Evolutionary conservation across 768 basidiomycete species (phyloP).

Genomic region (Suillus tomentosus): DNA sequence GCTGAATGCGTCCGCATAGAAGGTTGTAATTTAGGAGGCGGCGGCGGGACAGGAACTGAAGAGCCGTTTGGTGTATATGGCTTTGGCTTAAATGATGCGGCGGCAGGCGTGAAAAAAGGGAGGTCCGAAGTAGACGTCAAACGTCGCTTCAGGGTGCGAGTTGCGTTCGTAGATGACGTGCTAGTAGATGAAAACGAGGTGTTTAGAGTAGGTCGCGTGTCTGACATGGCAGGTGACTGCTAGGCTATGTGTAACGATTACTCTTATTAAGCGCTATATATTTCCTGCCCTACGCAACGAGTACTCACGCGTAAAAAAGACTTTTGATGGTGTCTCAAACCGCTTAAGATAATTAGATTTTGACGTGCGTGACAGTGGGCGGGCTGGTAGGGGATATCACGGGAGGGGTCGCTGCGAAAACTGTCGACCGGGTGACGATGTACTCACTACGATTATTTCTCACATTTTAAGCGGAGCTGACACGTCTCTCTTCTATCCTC

Average conservation of each 20-base stretch:
- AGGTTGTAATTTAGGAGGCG: conserved; percentile 30
- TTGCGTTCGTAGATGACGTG: conserved; percentile 27
- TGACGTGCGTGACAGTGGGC: background rate
- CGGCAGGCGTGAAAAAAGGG: conserved; percentile 64
- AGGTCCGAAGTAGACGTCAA: conserved; percentile 47
- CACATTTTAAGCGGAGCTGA: conserved; percentile 46
- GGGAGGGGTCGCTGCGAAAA: conserved; percentile 28
- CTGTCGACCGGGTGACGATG: conserved; percentile 1
- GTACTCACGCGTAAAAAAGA: conserved; percentile 17
- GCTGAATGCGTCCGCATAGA: conserved; percentile 30
- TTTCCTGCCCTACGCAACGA: background rate
- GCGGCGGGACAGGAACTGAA: conserved; percentile 22
- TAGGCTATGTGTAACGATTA: conserved; percentile 3
- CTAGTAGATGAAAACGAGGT: conserved; percentile 28
- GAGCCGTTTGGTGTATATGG: conserved; percentile 54
- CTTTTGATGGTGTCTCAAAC: background rate
- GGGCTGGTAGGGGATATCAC: conserved; percentile 24
- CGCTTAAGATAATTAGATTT: conserved; percentile 7
- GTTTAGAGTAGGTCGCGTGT: conserved; percentile 18
- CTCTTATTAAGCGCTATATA: background rate
- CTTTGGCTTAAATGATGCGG: conserved; percentile 64
- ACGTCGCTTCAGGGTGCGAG: conserved; percentile 48
- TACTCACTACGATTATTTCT: conserved; percentile 26
- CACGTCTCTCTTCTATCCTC: conserved; percentile 30
- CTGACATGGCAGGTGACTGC: conserved; percentile 23